phyloP scores from a whole-genome alignment of 495 filamentous ascomycete species.

The Poronia punctata region DNA sequence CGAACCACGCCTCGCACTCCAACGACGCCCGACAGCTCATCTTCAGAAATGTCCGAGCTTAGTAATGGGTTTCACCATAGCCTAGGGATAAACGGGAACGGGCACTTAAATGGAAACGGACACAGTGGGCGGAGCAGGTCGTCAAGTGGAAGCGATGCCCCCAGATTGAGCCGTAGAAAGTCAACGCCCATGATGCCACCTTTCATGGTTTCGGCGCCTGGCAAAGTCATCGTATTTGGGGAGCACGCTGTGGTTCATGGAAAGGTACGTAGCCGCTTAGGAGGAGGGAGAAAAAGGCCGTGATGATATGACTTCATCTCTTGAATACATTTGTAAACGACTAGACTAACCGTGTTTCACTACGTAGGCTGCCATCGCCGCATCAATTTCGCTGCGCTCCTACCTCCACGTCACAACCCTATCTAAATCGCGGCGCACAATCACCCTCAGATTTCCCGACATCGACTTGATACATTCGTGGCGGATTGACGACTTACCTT shows the following conservation, averaged over 20 bases:
- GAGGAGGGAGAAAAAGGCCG: neutral
- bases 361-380: constrained; percentile 75
- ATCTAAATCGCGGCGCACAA: constrained; percentile 74
- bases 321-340: too few relatives aligned
- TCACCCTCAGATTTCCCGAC: constrained; percentile 83
- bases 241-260: constrained; percentile 96
- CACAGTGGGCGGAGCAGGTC: constrained; percentile 15
- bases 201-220: constrained; percentile 96
- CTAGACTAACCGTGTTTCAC: neutral
- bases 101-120: constrained; percentile 13
- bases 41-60: constrained; percentile 14
- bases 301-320: neutral
- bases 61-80: constrained; percentile 26
- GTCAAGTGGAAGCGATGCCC: constrained; percentile 17
- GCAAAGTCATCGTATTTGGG: constrained; percentile 95
- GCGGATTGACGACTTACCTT: constrained; percentile 85
- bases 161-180: constrained; percentile 40
- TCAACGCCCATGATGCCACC: constrained; percentile 65
- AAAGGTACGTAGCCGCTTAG: constrained; percentile 48
- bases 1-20: constrained; percentile 13
- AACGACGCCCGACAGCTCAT: constrained; percentile 12
- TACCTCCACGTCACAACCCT: constrained; percentile 91
- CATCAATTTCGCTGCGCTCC: constrained; percentile 86
- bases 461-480: constrained; percentile 81
- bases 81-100: constrained; percentile 21